These are phyloP conservation scores for Piper betle DNA, from an alignment of 164 flowering plant species.

Conservation along the genomic window DNA sequence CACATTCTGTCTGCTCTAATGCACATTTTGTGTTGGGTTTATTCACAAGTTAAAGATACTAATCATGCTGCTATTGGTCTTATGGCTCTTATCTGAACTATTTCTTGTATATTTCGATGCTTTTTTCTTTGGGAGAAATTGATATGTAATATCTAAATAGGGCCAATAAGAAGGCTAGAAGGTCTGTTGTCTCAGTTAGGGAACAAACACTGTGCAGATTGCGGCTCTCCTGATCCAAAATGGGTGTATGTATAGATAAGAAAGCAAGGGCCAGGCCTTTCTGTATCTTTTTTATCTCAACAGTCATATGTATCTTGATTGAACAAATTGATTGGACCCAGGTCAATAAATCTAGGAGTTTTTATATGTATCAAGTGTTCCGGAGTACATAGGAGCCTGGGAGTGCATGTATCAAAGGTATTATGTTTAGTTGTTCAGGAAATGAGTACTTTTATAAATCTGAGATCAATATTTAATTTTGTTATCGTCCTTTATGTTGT, in stretches of 20 bases:
- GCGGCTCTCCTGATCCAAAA: constrained; percentile 90
- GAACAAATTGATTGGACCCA: constrained; percentile 14
- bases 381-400: constrained; percentile 91
- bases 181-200: constrained; percentile 34
- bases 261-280: neutral
- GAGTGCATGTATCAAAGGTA: constrained; percentile 91
- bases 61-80: neutral
- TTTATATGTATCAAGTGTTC: constrained; percentile 93
- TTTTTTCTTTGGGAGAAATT: neutral
- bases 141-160: constrained; percentile 17
- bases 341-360: constrained; percentile 66
- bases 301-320: constrained; percentile 5
- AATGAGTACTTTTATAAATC: neutral
- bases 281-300: neutral
- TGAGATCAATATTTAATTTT: neutral
- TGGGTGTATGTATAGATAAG: constrained; percentile 77
- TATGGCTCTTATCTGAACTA: neutral
- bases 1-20: neutral
- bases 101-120: neutral
- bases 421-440: neutral
- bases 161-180: constrained; percentile 43
- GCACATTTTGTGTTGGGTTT: neutral
- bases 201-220: constrained; percentile 79
- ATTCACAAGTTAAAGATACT: neutral
- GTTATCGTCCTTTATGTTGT: no score